Conservation (phyloP, 2,329 filamentous ascomycete genomes). For the Fusarium multiceps region DNA sequence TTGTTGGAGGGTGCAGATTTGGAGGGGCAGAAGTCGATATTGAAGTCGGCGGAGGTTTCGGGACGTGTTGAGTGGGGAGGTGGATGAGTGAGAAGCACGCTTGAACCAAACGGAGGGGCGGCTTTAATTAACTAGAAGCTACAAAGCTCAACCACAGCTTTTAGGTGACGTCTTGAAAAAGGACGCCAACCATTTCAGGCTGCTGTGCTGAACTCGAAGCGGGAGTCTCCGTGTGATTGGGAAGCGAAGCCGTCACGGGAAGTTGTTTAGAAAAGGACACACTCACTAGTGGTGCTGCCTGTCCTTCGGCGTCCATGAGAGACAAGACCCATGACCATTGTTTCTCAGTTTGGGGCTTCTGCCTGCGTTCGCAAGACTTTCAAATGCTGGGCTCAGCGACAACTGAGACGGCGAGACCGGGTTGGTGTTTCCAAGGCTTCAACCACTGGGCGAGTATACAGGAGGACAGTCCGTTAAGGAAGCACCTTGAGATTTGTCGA, state of each 20-base stretch:
- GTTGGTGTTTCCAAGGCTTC: slow-evolving; percentile 7
- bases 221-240: slow-evolving; percentile 4
- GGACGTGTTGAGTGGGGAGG: slow-evolving; percentile 41
- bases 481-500: slow-evolving; percentile 29
- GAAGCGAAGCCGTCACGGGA: slow-evolving; percentile 3
- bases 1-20: slow-evolving; percentile 34
- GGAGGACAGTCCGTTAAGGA: slow-evolving; percentile 4
- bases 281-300: slow-evolving; percentile 45
- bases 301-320: slow-evolving; percentile 49
- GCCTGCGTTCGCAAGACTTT: slow-evolving; percentile 17
- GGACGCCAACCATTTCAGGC: slow-evolving; percentile 9
- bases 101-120: slow-evolving; percentile 37
- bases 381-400: not conserved
- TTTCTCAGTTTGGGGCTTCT: slow-evolving; percentile 13
- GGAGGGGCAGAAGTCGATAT: slow-evolving; percentile 26
- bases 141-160: slow-evolving; percentile 21
- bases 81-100: slow-evolving; percentile 37
- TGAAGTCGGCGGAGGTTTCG: slow-evolving; percentile 39
- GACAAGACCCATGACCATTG: slow-evolving; percentile 51
- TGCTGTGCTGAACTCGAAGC: not conserved
- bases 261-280: slow-evolving; percentile 21
- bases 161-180: slow-evolving; percentile 21
- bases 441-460: not conserved
- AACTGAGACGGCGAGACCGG: not conserved
- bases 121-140: slow-evolving; percentile 30